These are phyloP conservation scores for Paratinospora sagittata DNA, from an alignment of 164 flowering plant species.

Conservation along the genomic window DNA sequence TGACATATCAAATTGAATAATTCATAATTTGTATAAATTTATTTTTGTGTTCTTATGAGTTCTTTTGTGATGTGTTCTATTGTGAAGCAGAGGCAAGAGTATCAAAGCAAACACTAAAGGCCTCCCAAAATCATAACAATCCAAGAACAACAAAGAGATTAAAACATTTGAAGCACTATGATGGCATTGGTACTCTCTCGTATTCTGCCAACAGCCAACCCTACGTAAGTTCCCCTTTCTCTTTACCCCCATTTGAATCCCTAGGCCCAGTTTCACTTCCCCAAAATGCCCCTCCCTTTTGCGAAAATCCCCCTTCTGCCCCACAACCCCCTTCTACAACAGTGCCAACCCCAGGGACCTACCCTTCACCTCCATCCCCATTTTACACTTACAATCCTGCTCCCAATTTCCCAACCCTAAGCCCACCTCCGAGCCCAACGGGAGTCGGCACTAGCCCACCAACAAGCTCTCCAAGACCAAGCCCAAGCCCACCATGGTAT, in stretches of 20 bases:
- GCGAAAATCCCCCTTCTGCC: conserved; percentile 47
- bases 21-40: too few species aligned
- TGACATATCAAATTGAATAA: not conserved
- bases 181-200: conserved; percentile 7
- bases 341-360: conserved; percentile 24
- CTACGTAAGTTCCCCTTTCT: conserved; percentile 50
- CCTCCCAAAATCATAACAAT: not conserved
- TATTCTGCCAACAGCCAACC: conserved; percentile 32
- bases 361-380: conserved; percentile 33
- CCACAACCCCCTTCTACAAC: conserved; percentile 38
- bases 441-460: conserved; percentile 14
- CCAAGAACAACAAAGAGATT: conserved; percentile 19
- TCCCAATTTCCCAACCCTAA: conserved; percentile 32
- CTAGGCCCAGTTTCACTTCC: conserved; percentile 42
- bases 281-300: conserved; percentile 46
- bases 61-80: not conserved
- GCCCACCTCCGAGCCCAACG: conserved; percentile 47
- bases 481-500: too few species aligned
- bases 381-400: conserved; percentile 21
- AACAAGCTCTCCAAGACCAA: too few species aligned
- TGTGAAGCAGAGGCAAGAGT: conserved; percentile 42
- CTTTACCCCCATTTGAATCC: conserved; percentile 56
- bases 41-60: not conserved
- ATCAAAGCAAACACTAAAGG: conserved; percentile 16
- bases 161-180: conserved; percentile 27